These are phyloP conservation scores for Talaromyces stipitatus DNA, from an alignment of 495 filamentous ascomycete species.

Conservation along the genomic window DNA sequence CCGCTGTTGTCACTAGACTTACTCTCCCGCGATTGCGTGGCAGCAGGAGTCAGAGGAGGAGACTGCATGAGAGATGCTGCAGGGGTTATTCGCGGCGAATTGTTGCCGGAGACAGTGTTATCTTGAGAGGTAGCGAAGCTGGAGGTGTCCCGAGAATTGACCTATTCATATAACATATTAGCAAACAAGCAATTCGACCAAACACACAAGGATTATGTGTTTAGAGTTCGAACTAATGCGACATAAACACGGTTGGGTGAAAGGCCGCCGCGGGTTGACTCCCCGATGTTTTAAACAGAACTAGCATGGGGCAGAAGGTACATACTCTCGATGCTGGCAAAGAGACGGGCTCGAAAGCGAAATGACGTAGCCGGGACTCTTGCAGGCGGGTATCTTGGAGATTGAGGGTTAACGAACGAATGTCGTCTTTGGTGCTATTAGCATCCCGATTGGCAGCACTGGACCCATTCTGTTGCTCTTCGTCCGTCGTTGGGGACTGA, in stretches of 20 bases:
- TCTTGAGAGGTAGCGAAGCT: constrained; percentile 34
- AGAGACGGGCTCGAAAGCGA: constrained; percentile 79
- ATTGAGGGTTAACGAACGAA: constrained; percentile 63
- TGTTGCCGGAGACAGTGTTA: constrained; percentile 27
- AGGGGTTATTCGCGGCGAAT: constrained; percentile 41
- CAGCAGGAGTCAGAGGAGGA: constrained; percentile 83
- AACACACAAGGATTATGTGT: background rate
- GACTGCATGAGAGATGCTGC: constrained; percentile 64
- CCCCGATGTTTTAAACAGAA: background rate
- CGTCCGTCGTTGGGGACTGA: constrained; percentile 21
- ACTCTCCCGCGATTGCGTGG: constrained; percentile 50
- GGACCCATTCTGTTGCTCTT: constrained; percentile 14
- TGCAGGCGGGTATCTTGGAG: constrained; percentile 70
- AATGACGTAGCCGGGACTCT: constrained; percentile 73
- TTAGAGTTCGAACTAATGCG: background rate
- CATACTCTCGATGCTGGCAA: constrained; percentile 79
- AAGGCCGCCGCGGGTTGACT: background rate
- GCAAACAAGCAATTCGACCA: background rate
- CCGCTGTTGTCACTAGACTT: constrained; percentile 19
- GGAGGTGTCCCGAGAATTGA: constrained; percentile 37
- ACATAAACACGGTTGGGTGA: background rate
- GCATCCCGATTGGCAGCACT: constrained; percentile 27
- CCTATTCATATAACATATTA: constrained; percentile 20
- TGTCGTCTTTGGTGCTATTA: constrained; percentile 50
- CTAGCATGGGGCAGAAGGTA: constrained; percentile 13